Percentiles rank a stretch among this genome's conserved stretches.
phyloP scores from a whole-genome alignment of 768 basidiomycete genomes.

The Leccinum boreale region DNA sequence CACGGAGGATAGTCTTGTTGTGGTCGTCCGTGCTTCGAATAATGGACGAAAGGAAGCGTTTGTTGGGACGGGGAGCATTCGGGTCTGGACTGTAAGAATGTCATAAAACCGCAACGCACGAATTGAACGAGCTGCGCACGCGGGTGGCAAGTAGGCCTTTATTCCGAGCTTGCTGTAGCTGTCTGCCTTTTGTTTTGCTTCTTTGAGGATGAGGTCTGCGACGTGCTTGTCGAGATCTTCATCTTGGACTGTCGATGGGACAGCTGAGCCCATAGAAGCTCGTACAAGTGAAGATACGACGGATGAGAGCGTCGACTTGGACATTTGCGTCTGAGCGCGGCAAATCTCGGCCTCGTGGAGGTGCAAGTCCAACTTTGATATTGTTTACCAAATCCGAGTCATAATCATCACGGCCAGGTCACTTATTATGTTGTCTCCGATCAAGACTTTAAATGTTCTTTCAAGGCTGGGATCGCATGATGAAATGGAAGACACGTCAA shows the following conservation, averaged over 20 bases:
- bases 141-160: constrained; percentile 66
- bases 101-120: background rate
- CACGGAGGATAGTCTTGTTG: constrained; percentile 77
- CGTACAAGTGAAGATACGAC: constrained; percentile 80
- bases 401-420: background rate
- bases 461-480: constrained; percentile 7
- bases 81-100: constrained; percentile 50
- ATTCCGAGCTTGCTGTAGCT: constrained; percentile 75
- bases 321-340: constrained; percentile 25
- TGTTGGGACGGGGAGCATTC: constrained; percentile 76
- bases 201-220: constrained; percentile 85
- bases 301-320: constrained; percentile 66
- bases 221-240: constrained; percentile 91
- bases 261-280: constrained; percentile 70
- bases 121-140: constrained; percentile 36
- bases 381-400: constrained; percentile 17
- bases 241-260: constrained; percentile 59
- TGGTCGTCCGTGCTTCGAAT: constrained; percentile 95
- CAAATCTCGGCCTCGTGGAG: constrained; percentile 1
- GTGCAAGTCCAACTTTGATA: constrained; percentile 11
- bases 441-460: constrained; percentile 5
- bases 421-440: background rate
- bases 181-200: constrained; percentile 90
- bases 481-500: constrained; percentile 17
- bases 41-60: constrained; percentile 79